Evolutionary conservation across 768 basidiomycete genomes (phyloP).

Genomic region (Trametes cinnabarina): DNA sequence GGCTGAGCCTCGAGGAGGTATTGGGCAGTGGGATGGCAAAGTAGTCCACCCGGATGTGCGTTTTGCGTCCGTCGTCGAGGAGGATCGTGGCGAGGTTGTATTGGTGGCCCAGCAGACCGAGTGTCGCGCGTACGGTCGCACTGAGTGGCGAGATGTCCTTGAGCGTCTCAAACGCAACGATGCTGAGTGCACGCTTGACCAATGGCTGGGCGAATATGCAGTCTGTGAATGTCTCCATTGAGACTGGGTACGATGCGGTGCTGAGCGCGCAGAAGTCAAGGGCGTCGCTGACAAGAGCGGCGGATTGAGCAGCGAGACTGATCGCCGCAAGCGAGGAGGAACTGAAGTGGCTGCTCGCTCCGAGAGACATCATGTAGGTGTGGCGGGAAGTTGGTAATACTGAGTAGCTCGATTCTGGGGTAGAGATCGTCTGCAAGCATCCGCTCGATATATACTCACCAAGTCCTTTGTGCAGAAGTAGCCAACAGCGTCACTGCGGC

Average conservation of each 20-base stretch:
- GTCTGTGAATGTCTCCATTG: neutral
- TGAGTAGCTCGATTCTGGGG: no score
- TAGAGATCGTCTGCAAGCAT: no score
- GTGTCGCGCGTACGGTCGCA: neutral
- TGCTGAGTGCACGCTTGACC: neutral
- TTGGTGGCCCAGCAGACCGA: conserved; percentile 1
- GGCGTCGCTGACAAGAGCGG: conserved; percentile 1
- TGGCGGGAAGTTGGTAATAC: no score
- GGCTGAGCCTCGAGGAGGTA: neutral
- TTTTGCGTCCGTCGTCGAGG: neutral
- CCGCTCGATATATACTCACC: no score
- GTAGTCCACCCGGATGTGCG: neutral
- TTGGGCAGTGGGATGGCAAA: neutral
- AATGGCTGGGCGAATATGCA: neutral
- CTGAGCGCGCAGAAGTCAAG: neutral
- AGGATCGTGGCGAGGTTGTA: conserved; percentile 3
- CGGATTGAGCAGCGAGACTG: neutral
- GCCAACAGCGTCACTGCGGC: no score
- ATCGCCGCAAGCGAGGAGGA: neutral
- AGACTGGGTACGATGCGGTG: neutral
- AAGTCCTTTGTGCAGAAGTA: no score
- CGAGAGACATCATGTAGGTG: neutral
- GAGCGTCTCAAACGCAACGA: conserved; percentile 1
- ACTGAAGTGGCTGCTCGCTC: neutral
- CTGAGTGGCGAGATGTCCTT: neutral